Conservation (phyloP, 2,329 filamentous ascomycete genomes). For the Aspergillus pseudoviridinutans region DNA sequence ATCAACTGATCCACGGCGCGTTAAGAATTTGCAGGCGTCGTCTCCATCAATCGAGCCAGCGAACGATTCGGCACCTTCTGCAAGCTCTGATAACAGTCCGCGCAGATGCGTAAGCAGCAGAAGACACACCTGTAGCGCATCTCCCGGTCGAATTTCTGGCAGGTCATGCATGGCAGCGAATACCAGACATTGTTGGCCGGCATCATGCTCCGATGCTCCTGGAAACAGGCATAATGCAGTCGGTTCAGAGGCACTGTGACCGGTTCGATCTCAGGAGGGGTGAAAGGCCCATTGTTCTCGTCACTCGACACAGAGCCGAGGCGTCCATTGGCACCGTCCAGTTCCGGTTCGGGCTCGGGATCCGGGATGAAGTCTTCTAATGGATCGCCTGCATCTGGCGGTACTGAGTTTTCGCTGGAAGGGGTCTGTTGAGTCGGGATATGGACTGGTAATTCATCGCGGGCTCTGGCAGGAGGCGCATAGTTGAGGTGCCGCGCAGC, state of each 20-base stretch:
- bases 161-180: slow-evolving; percentile 42
- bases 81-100: slow-evolving; percentile 30
- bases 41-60: slow-evolving; percentile 30
- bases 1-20: not conserved
- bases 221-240: slow-evolving; percentile 38
- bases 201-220: slow-evolving; percentile 35
- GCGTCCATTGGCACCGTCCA: slow-evolving; percentile 13
- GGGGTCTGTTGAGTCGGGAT: slow-evolving; percentile 7
- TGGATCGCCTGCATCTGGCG: slow-evolving; percentile 17
- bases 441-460: not conserved
- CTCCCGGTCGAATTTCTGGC: slow-evolving; percentile 36
- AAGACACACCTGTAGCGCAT: slow-evolving; percentile 39
- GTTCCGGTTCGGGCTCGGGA: slow-evolving; percentile 24
- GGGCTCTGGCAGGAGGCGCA: not conserved
- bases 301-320: slow-evolving; percentile 16
- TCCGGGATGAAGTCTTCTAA: slow-evolving; percentile 32
- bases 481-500: not conserved
- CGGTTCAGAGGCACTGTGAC: slow-evolving; percentile 33
- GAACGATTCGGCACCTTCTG: slow-evolving; percentile 31
- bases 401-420: slow-evolving; percentile 9
- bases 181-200: slow-evolving; percentile 36
- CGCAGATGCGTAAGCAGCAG: slow-evolving; percentile 40
- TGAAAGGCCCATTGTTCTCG: slow-evolving; percentile 18
- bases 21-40: slow-evolving; percentile 2
- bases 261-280: slow-evolving; percentile 31